Base-by-base conservation (phyloP, 352 stramenopile genomes). In the Phytophthora litchii region DNA sequence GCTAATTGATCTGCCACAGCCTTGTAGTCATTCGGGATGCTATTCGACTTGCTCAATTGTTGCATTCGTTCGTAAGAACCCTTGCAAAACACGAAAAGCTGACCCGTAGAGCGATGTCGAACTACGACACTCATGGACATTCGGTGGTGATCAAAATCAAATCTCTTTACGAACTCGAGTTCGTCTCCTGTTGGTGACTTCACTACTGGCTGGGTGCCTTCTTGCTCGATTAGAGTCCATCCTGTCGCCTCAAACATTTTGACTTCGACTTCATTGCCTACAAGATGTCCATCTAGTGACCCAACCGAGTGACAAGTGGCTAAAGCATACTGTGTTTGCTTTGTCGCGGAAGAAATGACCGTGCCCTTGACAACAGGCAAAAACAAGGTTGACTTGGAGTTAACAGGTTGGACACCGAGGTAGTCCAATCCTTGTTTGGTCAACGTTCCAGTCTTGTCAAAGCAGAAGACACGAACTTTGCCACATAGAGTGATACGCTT, bases 371-470 rank as follows among this genome's bases (percentile, higher is more conserved):
- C n/a, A n/a, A n/a, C n/a, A n/a, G n/a, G n/a, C n/a, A n/a, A n/a
- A n/a, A n/a, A n/a, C n/a, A n/a, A n/a, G n/a, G n/a, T n/a, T n/a
- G n/a, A n/a, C n/a, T 49, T 0, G 46, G 46, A 9, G 31, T 67
- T 13, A 25, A 76, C 53, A 4, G 64, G 34, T 29, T 72, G 62
- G 2, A 72, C 41, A 0, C 66, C 79, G 47, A 59, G 74, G 32
- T 91, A 95, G 34, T 92, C 74, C 4, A 96, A 52, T 0, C 88
- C 88, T 61, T 94, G 72, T 40, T 94, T 87, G 5, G 88, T 96
- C 3, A 96, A 67, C 4, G 86, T 96, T 6, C 88, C 88, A 0
- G 88, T 96, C 48, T 96, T 96, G 61, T 96, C 88, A 61, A 96
- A 95, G 54, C 83, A 91, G 25, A 84, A 86, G 4, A 87, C 71